phyloP scores from a whole-genome alignment of 176 grass and related monocot species.

The Musa acuminata region DNA sequence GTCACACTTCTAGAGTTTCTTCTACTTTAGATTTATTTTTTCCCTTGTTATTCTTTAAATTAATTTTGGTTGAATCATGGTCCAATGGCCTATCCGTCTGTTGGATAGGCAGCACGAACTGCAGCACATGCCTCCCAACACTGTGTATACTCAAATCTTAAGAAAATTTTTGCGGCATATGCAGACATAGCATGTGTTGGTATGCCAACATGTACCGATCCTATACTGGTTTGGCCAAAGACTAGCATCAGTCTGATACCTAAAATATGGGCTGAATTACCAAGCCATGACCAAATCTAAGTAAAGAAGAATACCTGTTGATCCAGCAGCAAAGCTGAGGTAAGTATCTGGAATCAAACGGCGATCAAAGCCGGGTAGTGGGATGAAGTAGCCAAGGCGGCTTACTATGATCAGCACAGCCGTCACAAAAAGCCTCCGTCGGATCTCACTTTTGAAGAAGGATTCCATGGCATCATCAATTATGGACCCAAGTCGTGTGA shows the following conservation, averaged over 20 bases:
- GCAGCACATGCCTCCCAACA: too few species aligned
- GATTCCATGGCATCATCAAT: conserved; percentile 58
- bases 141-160: too few species aligned
- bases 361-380: conserved; percentile 84
- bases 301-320: conserved; percentile 37
- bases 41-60: neutral
- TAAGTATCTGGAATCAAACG: conserved; percentile 77
- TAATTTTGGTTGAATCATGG: neutral
- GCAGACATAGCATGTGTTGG: too few species aligned
- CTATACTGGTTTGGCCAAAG: too few species aligned
- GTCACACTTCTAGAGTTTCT: neutral
- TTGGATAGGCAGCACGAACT: too few species aligned
- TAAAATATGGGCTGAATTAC: neutral
- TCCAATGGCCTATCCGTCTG: too few species aligned
- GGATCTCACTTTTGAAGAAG: conserved; percentile 97
- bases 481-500: conserved; percentile 62
- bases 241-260: neutral
- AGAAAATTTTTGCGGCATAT: too few species aligned
- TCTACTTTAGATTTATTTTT: neutral
- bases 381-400: conserved; percentile 78
- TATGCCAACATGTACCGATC: too few species aligned
- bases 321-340: conserved; percentile 75
- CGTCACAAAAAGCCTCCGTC: conserved; percentile 60
- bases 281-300: neutral
- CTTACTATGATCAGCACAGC: conserved; percentile 70